Percentiles rank a stretch among this genome's conserved stretches.
Evolutionary conservation across 2,329 filamentous ascomycete species (phyloP).

Genomic region (Pezicula rhizophila): DNA sequence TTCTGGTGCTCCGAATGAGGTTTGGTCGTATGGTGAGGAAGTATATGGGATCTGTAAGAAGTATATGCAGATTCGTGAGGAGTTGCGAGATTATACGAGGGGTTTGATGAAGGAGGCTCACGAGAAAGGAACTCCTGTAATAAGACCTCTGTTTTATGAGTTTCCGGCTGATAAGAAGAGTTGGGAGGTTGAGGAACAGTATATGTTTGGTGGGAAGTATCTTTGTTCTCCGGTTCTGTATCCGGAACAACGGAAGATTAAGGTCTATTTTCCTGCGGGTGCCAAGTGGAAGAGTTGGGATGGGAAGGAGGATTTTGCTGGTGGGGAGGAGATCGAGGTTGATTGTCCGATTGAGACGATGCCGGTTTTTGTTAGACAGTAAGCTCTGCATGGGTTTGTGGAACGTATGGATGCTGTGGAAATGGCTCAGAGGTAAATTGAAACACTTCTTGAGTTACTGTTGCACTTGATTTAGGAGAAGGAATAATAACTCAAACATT

Average conservation of each 20-base stretch:
- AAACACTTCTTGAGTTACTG: no score
- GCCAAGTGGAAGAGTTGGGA: constrained; percentile 37
- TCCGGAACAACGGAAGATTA: constrained; percentile 36
- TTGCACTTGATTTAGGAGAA: no score
- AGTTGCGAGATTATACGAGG: constrained; percentile 51
- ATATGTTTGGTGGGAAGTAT: constrained; percentile 58
- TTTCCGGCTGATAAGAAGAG: constrained; percentile 48
- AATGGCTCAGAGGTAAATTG: no score
- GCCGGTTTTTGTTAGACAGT: constrained; percentile 35
- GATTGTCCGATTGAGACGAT: constrained; percentile 39
- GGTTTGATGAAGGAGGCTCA: constrained; percentile 54
- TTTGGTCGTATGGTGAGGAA: constrained; percentile 59
- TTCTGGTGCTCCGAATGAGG: constrained; percentile 51
- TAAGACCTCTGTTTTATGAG: constrained; percentile 57
- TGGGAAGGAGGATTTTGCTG: constrained; percentile 27
- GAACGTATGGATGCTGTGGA: no score
- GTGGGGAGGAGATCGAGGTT: constrained; percentile 34
- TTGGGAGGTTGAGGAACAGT: constrained; percentile 56
- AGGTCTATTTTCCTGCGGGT: constrained; percentile 47
- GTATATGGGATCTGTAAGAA: constrained; percentile 54
- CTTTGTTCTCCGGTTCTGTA: constrained; percentile 50
- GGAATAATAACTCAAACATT: no score
- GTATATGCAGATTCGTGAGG: constrained; percentile 53
- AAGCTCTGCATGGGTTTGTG: no score
- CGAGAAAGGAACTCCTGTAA: constrained; percentile 53